Evolutionary conservation across 768 basidiomycete species (phyloP), one percentile per base, ranked within the genome.

Genomic region (Termitomyces sp.): DNA sequence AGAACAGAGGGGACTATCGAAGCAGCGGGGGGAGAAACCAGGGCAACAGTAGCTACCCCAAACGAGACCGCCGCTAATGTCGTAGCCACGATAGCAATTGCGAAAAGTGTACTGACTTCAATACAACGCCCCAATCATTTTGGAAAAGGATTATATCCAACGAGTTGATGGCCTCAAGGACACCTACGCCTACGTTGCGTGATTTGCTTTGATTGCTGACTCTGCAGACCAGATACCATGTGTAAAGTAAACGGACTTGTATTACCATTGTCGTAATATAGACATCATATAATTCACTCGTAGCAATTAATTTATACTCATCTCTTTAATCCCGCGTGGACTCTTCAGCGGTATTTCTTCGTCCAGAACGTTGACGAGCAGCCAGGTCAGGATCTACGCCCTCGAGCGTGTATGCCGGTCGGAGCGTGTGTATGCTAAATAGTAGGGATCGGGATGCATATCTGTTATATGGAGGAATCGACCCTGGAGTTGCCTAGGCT

Each of bases 141-240:
- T 98, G 48, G 96, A 98, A 77, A 96, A 96, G 76, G 96, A 99
- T 71, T 99, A 98, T 71, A 90, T 99, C 65, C 95, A 98, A 69
- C 88, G 96, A 32, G 89, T 93, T 14, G 93, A 94, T 22, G 91
- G 88, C 12, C 86, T 88, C n/a, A 88, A 89, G 68, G 94, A 96
- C 73, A 90, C 90, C 36, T 93, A 92, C 71, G 84, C 86, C 48
- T 90, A 90, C 68, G 82, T 88, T 63, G 88, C 87, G 58, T 89
- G 74, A 79, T 61, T 32, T 56, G 27, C 40, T 45, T 47, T 46
- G 46, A 24, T 43, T 39, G 20, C 30, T 14, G 4, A 16, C 14
- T 45, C n/a, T 27, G 33, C n/a, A 32, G 44, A 20, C 30, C 20
- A 34, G 48, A 36, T 50, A 50, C 34, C 34, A 36, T 22, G 22